Base-by-base conservation (phyloP, 2,329 filamentous ascomycete genomes). In the Alternaria sp. region DNA sequence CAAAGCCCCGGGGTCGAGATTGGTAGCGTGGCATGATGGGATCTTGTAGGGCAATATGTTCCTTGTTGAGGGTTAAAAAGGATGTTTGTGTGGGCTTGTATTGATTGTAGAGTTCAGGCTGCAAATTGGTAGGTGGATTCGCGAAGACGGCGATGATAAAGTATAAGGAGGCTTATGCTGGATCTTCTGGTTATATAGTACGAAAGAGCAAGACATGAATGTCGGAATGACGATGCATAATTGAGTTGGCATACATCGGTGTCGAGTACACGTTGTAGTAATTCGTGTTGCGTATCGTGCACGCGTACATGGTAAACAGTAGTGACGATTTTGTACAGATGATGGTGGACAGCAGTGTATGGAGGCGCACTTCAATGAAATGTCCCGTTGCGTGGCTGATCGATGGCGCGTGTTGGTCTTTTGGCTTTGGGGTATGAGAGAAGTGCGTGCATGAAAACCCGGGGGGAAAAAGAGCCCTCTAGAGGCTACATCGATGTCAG, bases 61-160 rank as follows among this genome's bases (percentile, higher is more conserved):
- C 14, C 5, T 44, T 44, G 43, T 3, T 18, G 15, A 5, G 5
- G 2, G 4, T 0, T 5, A n/a, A n/a, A 9, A n/a, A 18, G 15
- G 2, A 10, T 5, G 3, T 1, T 28, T 18, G 9, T 0, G 23
- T 26, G 10, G 8, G 21, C n/a, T n/a, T n/a, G n/a, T n/a, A n/a
- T n/a, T n/a, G n/a, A n/a, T n/a, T n/a, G n/a, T n/a, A n/a, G n/a
- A n/a, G n/a, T n/a, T n/a, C n/a, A n/a, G n/a, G n/a, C n/a, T n/a
- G n/a, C n/a, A n/a, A 46, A 5, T 6, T 4, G 0, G 44, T 46
- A 14, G 4, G 6, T 46, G 44, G 4, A 14, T 6, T 15, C 15
- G 6, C 25, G 4, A 50, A 20, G n/a, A 18, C 8, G 12, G n/a
- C 1, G 47, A 28, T 50, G 3, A n/a, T 15, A 10, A 41, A 41